Percentiles rank a stretch among this genome's conserved stretches.
These are phyloP conservation scores for Apiotrichum porosum DNA, from an alignment of 1,284 basidiomycete species.

Conservation along the genomic window DNA sequence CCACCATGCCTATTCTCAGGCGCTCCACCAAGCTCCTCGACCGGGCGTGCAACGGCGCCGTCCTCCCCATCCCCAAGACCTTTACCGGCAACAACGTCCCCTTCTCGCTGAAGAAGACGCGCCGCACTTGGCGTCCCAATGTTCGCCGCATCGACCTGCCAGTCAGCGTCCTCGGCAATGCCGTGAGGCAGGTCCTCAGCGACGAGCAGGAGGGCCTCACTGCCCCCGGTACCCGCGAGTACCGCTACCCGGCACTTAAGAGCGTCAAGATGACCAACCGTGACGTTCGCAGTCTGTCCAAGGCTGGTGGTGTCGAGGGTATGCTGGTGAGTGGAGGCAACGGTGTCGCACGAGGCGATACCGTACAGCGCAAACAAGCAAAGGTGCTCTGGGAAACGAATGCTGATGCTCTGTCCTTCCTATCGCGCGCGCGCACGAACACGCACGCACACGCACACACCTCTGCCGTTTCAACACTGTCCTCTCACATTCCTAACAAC, in stretches of 20 bases:
- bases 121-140: constrained; percentile 83
- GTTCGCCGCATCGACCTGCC: constrained; percentile 54
- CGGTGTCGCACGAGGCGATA: too few relatives aligned
- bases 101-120: constrained; percentile 86
- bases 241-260: constrained; percentile 19
- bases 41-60: constrained; percentile 31
- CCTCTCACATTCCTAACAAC: too few relatives aligned
- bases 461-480: too few relatives aligned
- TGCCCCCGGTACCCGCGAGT: not conserved
- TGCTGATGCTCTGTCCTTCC: too few relatives aligned
- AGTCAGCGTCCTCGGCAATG: constrained; percentile 26
- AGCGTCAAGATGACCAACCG: constrained; percentile 39
- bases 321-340: constrained; percentile 36
- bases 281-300: constrained; percentile 38
- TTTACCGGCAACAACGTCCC: constrained; percentile 77
- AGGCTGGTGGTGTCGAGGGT: constrained; percentile 47
- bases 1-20: constrained; percentile 7
- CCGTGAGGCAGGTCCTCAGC: too few relatives aligned
- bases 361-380: too few relatives aligned
- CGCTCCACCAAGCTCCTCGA: constrained; percentile 15
- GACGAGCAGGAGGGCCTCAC: not conserved
- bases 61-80: constrained; percentile 37
- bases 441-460: not conserved
- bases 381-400: too few relatives aligned
- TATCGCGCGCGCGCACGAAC: not conserved